Evolutionary conservation across 2,329 filamentous ascomycete genomes (phyloP).

Genomic region (Fusarium secorum): DNA sequence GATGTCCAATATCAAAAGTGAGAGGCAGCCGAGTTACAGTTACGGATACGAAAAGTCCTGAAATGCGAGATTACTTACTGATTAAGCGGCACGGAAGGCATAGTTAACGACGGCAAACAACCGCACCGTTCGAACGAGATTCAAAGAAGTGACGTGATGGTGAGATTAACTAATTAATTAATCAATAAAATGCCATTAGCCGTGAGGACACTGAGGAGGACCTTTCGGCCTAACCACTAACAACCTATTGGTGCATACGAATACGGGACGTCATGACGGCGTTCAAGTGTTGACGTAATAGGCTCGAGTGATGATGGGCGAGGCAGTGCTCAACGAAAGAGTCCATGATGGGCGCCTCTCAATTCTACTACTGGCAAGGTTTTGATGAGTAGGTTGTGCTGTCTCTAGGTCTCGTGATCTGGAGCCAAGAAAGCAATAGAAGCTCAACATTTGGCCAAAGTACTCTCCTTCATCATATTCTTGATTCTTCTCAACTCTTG

Average conservation of each 20-base stretch:
- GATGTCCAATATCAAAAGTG: neutral
- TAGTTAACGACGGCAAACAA: neutral
- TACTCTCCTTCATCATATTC: neutral
- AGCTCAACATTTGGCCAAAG: neutral
- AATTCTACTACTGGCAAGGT: neutral
- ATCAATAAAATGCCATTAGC: neutral
- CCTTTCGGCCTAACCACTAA: neutral
- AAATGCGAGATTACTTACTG: neutral
- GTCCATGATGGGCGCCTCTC: slow-evolving; percentile 27
- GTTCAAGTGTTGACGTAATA: slow-evolving; percentile 33
- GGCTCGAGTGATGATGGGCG: slow-evolving; percentile 15
- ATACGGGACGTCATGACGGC: slow-evolving; percentile 17
- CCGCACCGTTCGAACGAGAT: neutral
- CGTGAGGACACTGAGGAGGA: neutral
- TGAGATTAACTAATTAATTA: slow-evolving; percentile 1
- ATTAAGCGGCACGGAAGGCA: slow-evolving; percentile 1
- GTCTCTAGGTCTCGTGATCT: slow-evolving; percentile 19
- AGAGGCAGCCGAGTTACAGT: neutral
- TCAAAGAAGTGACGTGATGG: slow-evolving; percentile 18
- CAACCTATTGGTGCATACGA: neutral
- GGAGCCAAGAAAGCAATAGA: neutral
- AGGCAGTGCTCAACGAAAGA: slow-evolving; percentile 1
- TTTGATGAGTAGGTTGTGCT: neutral
- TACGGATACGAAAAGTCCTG: slow-evolving; percentile 9
- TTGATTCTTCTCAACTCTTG: neutral